Base-by-base conservation (phyloP, 2,329 filamentous ascomycete species). In the Gaeumannomyces tritici region DNA sequence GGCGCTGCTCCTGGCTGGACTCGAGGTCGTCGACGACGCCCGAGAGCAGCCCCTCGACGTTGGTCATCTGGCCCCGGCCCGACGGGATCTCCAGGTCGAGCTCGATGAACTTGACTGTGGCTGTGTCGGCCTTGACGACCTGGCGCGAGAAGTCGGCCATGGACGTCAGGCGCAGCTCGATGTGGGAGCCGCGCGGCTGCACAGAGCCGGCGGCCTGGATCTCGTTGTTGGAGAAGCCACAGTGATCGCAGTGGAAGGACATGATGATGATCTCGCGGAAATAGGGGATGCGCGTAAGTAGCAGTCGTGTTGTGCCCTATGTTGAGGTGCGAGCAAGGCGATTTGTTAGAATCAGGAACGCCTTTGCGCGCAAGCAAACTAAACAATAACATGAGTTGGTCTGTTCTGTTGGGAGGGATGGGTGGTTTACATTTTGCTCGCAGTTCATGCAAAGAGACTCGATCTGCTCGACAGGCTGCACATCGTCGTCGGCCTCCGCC, bases 231-330 rank as follows among this genome's bases (percentile, higher is more conserved):
- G 89, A 86, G 76, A 93, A 89, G 72, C 87, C 80, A 79, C 95
- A 99, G 76, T 97, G 86, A 7, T 91, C 87, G 80, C 95, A 99
- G 67, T 85, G 84, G 76, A 99, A 99, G 65, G 93, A 98, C 88
- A 97, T 96, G 75, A 99, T 85, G 70, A 99, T 91, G 66, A 99
- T 88, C 75, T 99, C 93, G 78, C 92, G 91, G 81, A 99, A 99
- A 82, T 91, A 98, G 21, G 95, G 95, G 62, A 99, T 97, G 67
- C 87, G 86, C 21, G 96, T 96, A 62, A 99, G 86, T 56, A 99
- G 86, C 27, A 99, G 84, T 64, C 89, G 85, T 18, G 95, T 99
- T 1, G 80, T 84, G 70, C 95, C 95, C 90, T 51, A 51, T 51
- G 21, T 51, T 47, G 18, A 15, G 42, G 42, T 12, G 18, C 96